Evolutionary conservation across 129 eudicot genomes (phyloP).

Genomic region (Kitagawia praeruptora): DNA sequence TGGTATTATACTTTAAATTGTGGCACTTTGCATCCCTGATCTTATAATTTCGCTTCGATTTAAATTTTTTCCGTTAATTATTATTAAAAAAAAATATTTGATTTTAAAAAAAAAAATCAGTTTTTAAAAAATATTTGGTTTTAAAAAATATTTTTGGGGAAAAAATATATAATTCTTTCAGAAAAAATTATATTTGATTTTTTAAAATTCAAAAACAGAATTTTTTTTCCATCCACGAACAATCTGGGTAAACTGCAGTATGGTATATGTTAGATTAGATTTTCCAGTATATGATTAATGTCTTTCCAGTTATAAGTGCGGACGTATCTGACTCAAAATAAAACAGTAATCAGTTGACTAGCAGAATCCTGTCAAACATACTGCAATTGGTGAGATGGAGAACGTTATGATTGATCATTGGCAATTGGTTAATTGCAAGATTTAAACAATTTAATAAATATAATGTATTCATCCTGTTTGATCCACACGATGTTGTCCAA

Average conservation of each 20-base stretch:
- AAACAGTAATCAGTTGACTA: background rate
- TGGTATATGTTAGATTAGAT: background rate
- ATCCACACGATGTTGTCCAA: constrained; percentile 40
- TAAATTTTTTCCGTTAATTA: too few species aligned
- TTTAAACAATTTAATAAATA: background rate
- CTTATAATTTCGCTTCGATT: too few species aligned
- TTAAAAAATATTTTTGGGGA: too few species aligned
- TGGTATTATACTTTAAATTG: too few species aligned
- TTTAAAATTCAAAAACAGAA: too few species aligned
- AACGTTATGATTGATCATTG: background rate
- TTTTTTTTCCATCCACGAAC: constrained; percentile 83
- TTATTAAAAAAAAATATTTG: too few species aligned
- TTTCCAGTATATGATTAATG: background rate
- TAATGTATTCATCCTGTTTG: constrained; percentile 42
- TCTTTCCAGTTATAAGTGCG: background rate
- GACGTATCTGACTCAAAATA: background rate
- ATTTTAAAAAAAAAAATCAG: too few species aligned
- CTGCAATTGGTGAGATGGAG: background rate
- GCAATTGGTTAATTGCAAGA: background rate
- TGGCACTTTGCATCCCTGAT: too few species aligned
- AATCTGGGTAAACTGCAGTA: constrained; percentile 64
- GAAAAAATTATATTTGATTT: too few species aligned
- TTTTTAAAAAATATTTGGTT: too few species aligned
- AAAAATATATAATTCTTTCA: too few species aligned
- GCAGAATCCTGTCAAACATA: background rate